phyloP scores from a whole-genome alignment of 2,329 filamentous ascomycete species.

The Fusarium nurragi region DNA sequence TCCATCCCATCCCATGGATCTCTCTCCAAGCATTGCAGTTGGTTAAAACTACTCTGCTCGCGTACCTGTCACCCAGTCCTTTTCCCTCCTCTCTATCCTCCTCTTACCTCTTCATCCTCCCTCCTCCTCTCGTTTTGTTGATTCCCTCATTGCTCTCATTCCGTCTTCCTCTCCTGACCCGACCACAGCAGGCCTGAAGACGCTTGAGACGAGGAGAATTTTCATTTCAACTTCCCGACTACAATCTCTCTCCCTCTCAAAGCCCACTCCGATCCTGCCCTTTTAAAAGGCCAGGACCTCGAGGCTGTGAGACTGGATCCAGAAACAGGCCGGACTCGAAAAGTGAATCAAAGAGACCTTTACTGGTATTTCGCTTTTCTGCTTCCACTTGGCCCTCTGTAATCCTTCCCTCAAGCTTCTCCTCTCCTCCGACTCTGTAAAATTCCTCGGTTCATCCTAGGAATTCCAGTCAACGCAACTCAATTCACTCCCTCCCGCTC shows the following conservation, averaged over 20 bases:
- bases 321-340: slow-evolving; percentile 39
- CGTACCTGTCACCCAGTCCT: slow-evolving; percentile 63
- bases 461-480: slow-evolving; percentile 49
- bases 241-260: slow-evolving; percentile 37
- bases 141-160: slow-evolving; percentile 60
- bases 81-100: slow-evolving; percentile 63
- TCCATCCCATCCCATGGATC: slow-evolving; percentile 21
- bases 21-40: slow-evolving; percentile 32
- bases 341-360: slow-evolving; percentile 51
- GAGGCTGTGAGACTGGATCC: slow-evolving; percentile 43
- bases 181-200: slow-evolving; percentile 50
- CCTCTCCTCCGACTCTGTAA: slow-evolving; percentile 35
- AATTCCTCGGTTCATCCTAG: slow-evolving; percentile 58
- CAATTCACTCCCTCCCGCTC: slow-evolving; percentile 39
- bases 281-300: slow-evolving; percentile 45
- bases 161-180: slow-evolving; percentile 60
- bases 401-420: slow-evolving; percentile 34
- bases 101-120: slow-evolving; percentile 60
- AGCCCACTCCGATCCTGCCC: slow-evolving; percentile 31
- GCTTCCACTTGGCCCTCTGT: slow-evolving; percentile 35
- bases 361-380: slow-evolving; percentile 52
- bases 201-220: slow-evolving; percentile 51
- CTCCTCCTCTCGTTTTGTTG: slow-evolving; percentile 56
- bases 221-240: slow-evolving; percentile 16
- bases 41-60: slow-evolving; percentile 52